Percentiles rank a stretch among this genome's conserved stretches.
Conservation (phyloP, 2,329 filamentous ascomycete genomes). For the Aspergillus vadensis region DNA sequence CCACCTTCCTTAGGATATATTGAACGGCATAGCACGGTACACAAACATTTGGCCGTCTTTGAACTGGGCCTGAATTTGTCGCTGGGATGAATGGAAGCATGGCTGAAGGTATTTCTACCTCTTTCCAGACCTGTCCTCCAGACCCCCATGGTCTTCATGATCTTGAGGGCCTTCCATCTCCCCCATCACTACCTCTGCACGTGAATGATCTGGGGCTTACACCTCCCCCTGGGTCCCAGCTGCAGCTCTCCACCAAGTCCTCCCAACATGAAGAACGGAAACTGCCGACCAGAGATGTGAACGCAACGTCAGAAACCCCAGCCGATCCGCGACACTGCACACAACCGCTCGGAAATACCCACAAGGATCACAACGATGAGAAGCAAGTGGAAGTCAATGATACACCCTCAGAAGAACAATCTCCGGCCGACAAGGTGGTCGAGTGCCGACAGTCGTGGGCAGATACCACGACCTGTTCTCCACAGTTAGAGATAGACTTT, state of each 20-base stretch:
- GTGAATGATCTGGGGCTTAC: slow-evolving; percentile 47
- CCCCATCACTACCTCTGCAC: slow-evolving; percentile 26
- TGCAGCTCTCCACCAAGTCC: slow-evolving; percentile 22
- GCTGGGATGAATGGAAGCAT: slow-evolving; percentile 28
- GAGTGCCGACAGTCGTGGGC: not conserved
- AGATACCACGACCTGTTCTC: not conserved
- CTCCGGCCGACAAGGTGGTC: not conserved
- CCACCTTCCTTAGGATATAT: not conserved
- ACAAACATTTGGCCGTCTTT: not conserved
- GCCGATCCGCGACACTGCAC: not conserved
- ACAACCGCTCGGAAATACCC: not conserved
- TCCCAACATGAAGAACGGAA: slow-evolving; percentile 15
- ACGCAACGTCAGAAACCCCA: not conserved
- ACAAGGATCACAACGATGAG: not conserved
- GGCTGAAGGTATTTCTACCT: slow-evolving; percentile 46
- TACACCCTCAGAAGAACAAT: not conserved
- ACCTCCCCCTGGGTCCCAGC: slow-evolving; percentile 43
- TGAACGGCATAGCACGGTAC: not conserved
- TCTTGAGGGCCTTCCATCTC: slow-evolving; percentile 25
- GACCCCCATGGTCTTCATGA: slow-evolving; percentile 20
- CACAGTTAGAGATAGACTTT: not conserved
- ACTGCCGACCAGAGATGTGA: slow-evolving; percentile 1
- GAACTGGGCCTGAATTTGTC: not conserved
- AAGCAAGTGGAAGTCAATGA: not conserved
- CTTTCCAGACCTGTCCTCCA: slow-evolving; percentile 29